Evolutionary conservation across 306 rosid species (phyloP).

Genomic region (Carpinus fangiana): DNA sequence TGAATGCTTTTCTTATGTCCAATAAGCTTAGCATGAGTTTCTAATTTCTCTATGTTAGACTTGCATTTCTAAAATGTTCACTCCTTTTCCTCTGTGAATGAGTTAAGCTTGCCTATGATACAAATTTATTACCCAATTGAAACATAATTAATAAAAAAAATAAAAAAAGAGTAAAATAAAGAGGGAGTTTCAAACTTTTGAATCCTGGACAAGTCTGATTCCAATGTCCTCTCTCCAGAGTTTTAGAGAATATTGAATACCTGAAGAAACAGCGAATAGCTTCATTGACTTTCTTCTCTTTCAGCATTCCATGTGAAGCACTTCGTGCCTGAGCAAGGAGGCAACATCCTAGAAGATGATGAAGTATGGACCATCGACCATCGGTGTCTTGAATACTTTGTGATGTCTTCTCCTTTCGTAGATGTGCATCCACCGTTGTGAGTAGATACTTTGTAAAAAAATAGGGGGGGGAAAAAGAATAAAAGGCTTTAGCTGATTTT

Average conservation of each 20-base stretch:
- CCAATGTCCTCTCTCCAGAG: background rate
- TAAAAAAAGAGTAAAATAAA: background rate
- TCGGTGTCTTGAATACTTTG: conserved; percentile 77
- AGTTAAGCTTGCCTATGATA: too few species aligned
- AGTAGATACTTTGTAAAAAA: conserved; percentile 63
- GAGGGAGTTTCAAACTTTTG: background rate
- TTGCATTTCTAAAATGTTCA: background rate
- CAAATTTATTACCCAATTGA: background rate
- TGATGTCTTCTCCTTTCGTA: conserved; percentile 77
- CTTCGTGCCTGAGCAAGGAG: conserved; percentile 80
- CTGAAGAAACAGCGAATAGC: conserved; percentile 92
- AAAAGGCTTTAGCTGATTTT: conserved; percentile 30
- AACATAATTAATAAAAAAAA: background rate
- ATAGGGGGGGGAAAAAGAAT: conserved; percentile 8
- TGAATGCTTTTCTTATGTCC: too few species aligned
- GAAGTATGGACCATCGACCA: conserved; percentile 86
- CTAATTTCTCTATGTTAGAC: too few species aligned
- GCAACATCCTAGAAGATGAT: conserved; percentile 91
- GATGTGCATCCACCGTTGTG: conserved; percentile 65
- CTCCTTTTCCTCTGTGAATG: background rate
- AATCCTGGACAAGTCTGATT: background rate
- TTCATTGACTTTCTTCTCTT: conserved; percentile 75
- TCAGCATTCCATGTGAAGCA: conserved; percentile 61
- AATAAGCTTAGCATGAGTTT: too few species aligned
- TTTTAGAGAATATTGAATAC: conserved; percentile 33